Evolutionary conservation across 148 eudicot species (phyloP).

Genomic region (Dysphania ambrosioides): DNA sequence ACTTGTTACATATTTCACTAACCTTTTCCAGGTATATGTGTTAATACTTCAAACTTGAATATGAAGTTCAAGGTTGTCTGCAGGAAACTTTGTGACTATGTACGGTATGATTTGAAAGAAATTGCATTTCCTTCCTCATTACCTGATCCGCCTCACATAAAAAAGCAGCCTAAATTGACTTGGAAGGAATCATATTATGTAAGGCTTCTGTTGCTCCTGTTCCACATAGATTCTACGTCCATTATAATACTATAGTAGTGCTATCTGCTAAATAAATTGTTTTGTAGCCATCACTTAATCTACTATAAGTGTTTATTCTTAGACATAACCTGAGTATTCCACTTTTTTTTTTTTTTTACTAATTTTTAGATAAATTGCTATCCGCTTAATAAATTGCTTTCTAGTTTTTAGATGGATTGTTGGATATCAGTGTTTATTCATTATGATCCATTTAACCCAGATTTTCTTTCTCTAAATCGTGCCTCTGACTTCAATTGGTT

Average conservation of each 20-base stretch:
- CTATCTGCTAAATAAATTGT: neutral
- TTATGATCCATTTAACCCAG: neutral
- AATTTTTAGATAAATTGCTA: too few relatives aligned
- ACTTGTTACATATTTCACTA: neutral
- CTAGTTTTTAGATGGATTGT: neutral
- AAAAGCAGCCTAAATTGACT: slow-evolving; percentile 64
- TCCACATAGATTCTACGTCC: neutral
- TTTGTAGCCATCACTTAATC: neutral
- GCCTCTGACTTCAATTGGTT: neutral
- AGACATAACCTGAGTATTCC: neutral
- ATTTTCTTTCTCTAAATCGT: neutral
- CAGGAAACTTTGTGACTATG: slow-evolving; percentile 61
- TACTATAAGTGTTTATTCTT: neutral
- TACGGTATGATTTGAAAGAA: slow-evolving; percentile 87
- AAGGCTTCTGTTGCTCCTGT: slow-evolving; percentile 27
- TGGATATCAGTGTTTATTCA: neutral
- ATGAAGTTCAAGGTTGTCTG: slow-evolving; percentile 69
- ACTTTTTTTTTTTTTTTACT: neutral
- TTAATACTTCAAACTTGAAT: slow-evolving; percentile 9
- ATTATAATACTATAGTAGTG: neutral
- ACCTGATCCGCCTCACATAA: slow-evolving; percentile 83
- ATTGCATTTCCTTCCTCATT: slow-evolving; percentile 92
- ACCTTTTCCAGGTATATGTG: slow-evolving; percentile 21
- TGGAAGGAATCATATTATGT: slow-evolving; percentile 70
- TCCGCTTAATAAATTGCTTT: too few relatives aligned